A percentile compares a stretch with the other conserved stretches of the same genome.
Evolutionary conservation across 805 yeast genomes (phyloP).

Genomic region (Saturnispora zaruensis): DNA sequence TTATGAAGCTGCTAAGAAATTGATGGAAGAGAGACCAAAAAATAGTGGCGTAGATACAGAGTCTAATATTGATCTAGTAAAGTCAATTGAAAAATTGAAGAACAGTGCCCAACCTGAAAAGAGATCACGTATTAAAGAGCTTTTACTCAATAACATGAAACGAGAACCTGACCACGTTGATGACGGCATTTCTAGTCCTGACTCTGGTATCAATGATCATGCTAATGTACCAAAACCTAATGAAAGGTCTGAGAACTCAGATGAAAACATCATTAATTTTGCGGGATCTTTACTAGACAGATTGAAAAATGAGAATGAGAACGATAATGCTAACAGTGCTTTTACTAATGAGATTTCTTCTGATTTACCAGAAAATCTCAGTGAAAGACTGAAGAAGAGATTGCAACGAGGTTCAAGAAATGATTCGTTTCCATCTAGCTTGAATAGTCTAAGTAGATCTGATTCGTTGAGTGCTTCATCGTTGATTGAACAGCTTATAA

Average conservation of each 20-base stretch:
- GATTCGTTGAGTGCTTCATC: conserved; percentile 15
- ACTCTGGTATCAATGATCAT: background rate
- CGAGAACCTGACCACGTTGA: conserved; percentile 31
- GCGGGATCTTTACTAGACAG: conserved; percentile 1
- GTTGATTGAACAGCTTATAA: background rate
- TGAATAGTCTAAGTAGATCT: conserved; percentile 13
- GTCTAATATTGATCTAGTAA: conserved; percentile 59
- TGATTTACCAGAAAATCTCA: conserved; percentile 17
- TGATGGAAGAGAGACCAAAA: conserved; percentile 28
- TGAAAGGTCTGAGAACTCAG: background rate
- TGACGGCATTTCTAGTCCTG: background rate
- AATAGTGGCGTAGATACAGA: conserved; percentile 34
- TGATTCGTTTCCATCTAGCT: background rate
- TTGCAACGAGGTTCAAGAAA: conserved; percentile 17
- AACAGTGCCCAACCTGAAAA: conserved; percentile 62
- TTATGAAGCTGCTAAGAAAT: conserved; percentile 36
- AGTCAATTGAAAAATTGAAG: conserved; percentile 73
- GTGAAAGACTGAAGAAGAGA: conserved; percentile 26
- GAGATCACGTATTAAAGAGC: conserved; percentile 44
- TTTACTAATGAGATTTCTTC: background rate
- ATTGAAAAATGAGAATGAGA: conserved; percentile 6
- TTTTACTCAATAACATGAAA: conserved; percentile 68
- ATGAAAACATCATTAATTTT: conserved; percentile 15
- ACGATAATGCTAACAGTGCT: background rate
- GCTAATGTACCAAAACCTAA: background rate